Base-by-base conservation (phyloP, 805 yeast species). In the Blastobotrys americana region DNA sequence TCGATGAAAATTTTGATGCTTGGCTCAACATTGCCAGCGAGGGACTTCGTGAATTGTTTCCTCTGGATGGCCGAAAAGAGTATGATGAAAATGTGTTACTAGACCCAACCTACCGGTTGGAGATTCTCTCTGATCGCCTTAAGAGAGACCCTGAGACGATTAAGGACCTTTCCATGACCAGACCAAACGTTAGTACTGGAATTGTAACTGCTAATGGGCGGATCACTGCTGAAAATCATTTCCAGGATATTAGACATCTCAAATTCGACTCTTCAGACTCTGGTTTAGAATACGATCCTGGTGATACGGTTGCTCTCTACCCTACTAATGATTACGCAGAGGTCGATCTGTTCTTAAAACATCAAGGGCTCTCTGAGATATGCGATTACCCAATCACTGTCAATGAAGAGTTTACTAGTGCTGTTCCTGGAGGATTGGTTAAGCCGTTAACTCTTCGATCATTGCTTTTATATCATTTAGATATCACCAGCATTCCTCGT, bases 171-270 rank as follows among this genome's bases (percentile, higher is more conserved):
- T 62, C 71, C 6, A 37, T 61, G 10, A 45, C 58, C 1, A 58
- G 76, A 49, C 45, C 55, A n/a, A 36, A 36, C 5, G 38, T 53
- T 17, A 47, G 58, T 43, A 45, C 43, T 4, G 95, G 84, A 0
- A 64, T 52, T 6, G 70, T 89, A 4, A 45, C 50, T 0, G 37
- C 49, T 1, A 86, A 86, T 56, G 50, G 63, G 0, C 65, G 96
- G 46, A 66, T 93, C 13, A 90, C 97, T 0, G 61, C 75, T 0
- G 48, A 52, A 0, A 80, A 77, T 42, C 97, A 93, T 65, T 87
- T 86, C 65, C 97, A 93, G 62, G 97, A 93, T 59, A 95, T 90
- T 1, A 70, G 96, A 33, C 77, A 74, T 43, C 61, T 88, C 10
- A 57, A 60, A 0, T 66, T 86, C 15, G 61, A 66, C 21, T 61